Conservation (phyloP, 345 rosid genomes). For the Corchorus olitorius region DNA sequence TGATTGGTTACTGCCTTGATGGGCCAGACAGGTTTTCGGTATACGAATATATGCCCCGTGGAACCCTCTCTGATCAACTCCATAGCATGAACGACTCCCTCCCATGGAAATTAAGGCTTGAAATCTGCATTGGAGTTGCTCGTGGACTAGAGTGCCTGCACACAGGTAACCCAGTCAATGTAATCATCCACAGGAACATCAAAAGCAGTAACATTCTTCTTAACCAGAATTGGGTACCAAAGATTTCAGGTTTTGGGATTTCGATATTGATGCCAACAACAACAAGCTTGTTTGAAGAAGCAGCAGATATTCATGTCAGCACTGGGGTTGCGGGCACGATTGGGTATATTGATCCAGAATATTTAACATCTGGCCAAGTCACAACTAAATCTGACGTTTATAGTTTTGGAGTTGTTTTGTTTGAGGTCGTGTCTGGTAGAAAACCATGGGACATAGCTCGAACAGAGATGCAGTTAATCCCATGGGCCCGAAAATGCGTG, state of each 20-base stretch:
- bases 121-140: slow-evolving; percentile 43
- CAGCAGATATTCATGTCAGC: slow-evolving; percentile 34
- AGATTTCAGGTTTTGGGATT: slow-evolving; percentile 38
- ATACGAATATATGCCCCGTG: slow-evolving; percentile 38
- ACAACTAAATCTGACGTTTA: slow-evolving; percentile 41
- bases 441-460: slow-evolving; percentile 27
- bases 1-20: neutral
- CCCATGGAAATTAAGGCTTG: slow-evolving; percentile 40
- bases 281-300: slow-evolving; percentile 35
- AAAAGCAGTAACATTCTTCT: slow-evolving; percentile 39
- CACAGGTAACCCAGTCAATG: slow-evolving; percentile 30
- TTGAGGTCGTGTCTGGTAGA: slow-evolving; percentile 36
- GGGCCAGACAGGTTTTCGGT: neutral
- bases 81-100: slow-evolving; percentile 34
- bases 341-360: slow-evolving; percentile 41
- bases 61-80: slow-evolving; percentile 24
- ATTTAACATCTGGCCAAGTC: slow-evolving; percentile 26
- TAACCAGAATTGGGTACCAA: slow-evolving; percentile 37
- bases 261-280: slow-evolving; percentile 32
- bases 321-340: slow-evolving; percentile 32
- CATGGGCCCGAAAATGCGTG: slow-evolving; percentile 37
- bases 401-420: slow-evolving; percentile 43
- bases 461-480: slow-evolving; percentile 24
- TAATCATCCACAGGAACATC: slow-evolving; percentile 38
- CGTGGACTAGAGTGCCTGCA: slow-evolving; percentile 43